phyloP scores from a whole-genome alignment of 306 rosid genomes.

The Inga leiocalycina region DNA sequence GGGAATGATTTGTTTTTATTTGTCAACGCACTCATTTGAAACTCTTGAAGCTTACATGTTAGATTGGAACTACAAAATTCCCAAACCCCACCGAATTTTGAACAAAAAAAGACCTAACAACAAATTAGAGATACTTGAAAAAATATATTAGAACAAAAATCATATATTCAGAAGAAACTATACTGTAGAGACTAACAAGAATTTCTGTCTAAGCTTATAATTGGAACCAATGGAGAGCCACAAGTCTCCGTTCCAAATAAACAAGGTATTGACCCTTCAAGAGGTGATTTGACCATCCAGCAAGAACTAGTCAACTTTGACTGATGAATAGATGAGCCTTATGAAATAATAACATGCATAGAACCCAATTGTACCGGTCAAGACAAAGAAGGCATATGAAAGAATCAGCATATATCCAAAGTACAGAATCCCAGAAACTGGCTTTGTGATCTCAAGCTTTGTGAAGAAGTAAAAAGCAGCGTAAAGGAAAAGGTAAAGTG shows the following conservation, averaged over 20 bases:
- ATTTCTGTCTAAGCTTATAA: conserved; percentile 45
- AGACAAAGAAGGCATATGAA: not conserved
- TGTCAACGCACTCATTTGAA: not conserved
- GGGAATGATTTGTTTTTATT: not conserved
- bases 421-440: not conserved
- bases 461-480: not conserved
- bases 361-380: conserved; percentile 22
- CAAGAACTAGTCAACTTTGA: conserved; percentile 70
- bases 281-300: conserved; percentile 13
- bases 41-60: not conserved
- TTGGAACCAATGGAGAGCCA: conserved; percentile 38
- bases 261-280: conserved; percentile 12
- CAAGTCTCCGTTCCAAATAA: conserved; percentile 20
- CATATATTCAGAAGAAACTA: conserved; percentile 37
- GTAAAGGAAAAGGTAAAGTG: conserved; percentile 5
- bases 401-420: not conserved
- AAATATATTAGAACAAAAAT: not conserved
- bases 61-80: not conserved
- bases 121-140: not conserved
- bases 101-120: not conserved
- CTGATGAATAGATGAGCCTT: conserved; percentile 83
- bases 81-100: not conserved
- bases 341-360: conserved; percentile 90
- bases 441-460: not conserved
- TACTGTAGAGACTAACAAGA: conserved; percentile 4